Evolutionary conservation across 2,329 filamentous ascomycete species (phyloP).

Genomic region (Sphaerulina vaccinii): DNA sequence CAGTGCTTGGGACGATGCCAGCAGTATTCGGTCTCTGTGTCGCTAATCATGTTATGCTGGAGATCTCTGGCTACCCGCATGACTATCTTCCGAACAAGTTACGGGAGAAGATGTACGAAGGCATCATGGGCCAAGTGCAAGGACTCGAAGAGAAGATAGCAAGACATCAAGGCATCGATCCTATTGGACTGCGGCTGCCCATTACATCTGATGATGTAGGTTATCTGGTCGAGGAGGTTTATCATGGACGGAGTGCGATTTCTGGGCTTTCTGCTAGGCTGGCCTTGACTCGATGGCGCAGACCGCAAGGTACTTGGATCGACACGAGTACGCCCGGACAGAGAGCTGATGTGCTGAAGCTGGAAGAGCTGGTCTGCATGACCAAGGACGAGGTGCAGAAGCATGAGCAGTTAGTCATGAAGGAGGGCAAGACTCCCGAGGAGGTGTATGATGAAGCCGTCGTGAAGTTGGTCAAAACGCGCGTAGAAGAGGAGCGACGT

Average conservation of each 20-base stretch:
- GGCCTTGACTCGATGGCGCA: conserved; percentile 76
- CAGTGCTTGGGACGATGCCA: conserved; percentile 94
- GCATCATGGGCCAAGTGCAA: conserved; percentile 73
- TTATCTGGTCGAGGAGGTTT: conserved; percentile 88
- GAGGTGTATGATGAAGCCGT: conserved; percentile 72
- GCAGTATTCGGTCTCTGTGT: conserved; percentile 89
- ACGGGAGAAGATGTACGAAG: conserved; percentile 88
- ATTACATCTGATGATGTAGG: conserved; percentile 77
- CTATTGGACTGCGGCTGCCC: conserved; percentile 74
- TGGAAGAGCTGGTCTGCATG: conserved; percentile 80
- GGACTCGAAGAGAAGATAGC: conserved; percentile 75
- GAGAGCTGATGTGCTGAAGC: conserved; percentile 66
- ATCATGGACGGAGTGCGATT: conserved; percentile 75
- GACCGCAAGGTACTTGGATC: conserved; percentile 61
- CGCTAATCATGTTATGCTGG: conserved; percentile 89
- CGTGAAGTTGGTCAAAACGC: conserved; percentile 64
- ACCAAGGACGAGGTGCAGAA: conserved; percentile 82
- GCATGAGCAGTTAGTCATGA: conserved; percentile 79
- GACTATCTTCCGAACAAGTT: conserved; percentile 80
- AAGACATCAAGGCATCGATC: conserved; percentile 52
- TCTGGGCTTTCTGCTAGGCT: conserved; percentile 79
- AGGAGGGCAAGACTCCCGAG: conserved; percentile 63
- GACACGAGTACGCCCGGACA: conserved; percentile 70
- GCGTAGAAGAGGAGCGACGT: conserved; percentile 61
- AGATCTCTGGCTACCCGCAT: conserved; percentile 76